Base-by-base conservation (phyloP, 257 asterid species). In the Penstemon barbatus region DNA sequence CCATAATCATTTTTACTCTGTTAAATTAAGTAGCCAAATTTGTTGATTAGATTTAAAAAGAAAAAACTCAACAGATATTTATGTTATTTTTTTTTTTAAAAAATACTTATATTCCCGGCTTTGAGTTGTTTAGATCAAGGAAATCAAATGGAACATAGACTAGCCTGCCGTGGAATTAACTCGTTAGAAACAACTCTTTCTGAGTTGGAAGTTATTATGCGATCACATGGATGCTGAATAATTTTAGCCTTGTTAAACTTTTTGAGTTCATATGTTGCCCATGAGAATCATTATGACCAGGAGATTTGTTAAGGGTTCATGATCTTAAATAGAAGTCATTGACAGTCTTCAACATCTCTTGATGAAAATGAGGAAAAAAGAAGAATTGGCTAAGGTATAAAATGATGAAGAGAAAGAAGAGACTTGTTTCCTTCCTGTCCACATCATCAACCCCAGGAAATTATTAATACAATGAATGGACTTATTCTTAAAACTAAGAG, bases 391-490 rank as follows among this genome's bases (percentile, higher is more conserved):
- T 36, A 33, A 9, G 25, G 3, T 9, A 53, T 50, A 18, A 15
- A 45, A 12, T 37, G 52, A 39, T 9, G 73, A 67, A 18, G 65
- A 45, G 46, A 57, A 48, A 38, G 25, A 43, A 45, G 33, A 8
- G 25, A 38, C 42, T 9, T 38, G 63, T 53, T 25, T n/a, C n/a
- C 33, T 4, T 53, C 61, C 51, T 12, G 18, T 59, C 41, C 50
- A 18, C 3, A 25, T 38, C 42, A 13, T 55, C 54, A 12, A 45
- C 57, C 33, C 19, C 8, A 10, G 5, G 33, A 3, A 36, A 50
- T 45, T 68, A 46, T 46, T 36, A 56, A 72, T 42, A 72, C 10
- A 40, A 38, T 57, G 10, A 36, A 45, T 43, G 43, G 33, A 68
- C 58, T 56, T 44, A 48, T 42, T 48, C 39, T n/a, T 55, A 7